Base-by-base conservation (phyloP, 2,329 filamentous ascomycete genomes). In the Xylariales sp. region DNA sequence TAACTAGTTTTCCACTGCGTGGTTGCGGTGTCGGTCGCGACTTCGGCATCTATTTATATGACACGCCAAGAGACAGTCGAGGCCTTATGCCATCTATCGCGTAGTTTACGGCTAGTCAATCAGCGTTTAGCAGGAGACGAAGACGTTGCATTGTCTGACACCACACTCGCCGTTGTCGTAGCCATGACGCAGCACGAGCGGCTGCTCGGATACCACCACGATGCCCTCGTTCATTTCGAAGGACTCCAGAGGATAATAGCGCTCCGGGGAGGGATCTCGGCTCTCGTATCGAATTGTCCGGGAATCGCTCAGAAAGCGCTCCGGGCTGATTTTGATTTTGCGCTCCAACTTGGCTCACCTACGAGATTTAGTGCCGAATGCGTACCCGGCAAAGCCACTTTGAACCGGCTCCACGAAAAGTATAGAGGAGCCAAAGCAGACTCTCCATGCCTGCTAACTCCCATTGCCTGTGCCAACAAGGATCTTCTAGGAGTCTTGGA, bases 221-320 rank as follows among this genome's bases (percentile, higher is more conserved):
- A 73, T 18, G 72, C 72, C 7, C 65, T 75, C 3, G 60, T 79
- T 14, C 78, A 80, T 60, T 68, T 80, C 28, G 59, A 75, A 16
- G 78, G 78, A 1, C 65, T 79, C 16, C 68, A 71, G 61, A 71
- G 66, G 14, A 76, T 80, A 64, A 64, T 78, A 28, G 67, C 75
- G 28, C 43, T 79, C 36, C 74, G 77, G 9, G 78, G 78, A n/a
- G 78, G 78, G 0, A 70, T 78, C 5, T 41, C 41, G 8, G 18
- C 56, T 1, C 66, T 79, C 10, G 30, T 67, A 3, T 45, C 23
- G 2, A 49, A 68, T 14, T 58, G 50, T n/a, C 69, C 73, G 9
- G 67, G 53, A 2, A 45, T 76, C 9, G 67, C 71, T 4, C 71
- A 74, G 46, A 76, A 76, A 68, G 70, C 73, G 2, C 57, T 67